phyloP scores from a whole-genome alignment of 1,284 basidiomycete genomes.

The Ganoderma resinaceum region DNA sequence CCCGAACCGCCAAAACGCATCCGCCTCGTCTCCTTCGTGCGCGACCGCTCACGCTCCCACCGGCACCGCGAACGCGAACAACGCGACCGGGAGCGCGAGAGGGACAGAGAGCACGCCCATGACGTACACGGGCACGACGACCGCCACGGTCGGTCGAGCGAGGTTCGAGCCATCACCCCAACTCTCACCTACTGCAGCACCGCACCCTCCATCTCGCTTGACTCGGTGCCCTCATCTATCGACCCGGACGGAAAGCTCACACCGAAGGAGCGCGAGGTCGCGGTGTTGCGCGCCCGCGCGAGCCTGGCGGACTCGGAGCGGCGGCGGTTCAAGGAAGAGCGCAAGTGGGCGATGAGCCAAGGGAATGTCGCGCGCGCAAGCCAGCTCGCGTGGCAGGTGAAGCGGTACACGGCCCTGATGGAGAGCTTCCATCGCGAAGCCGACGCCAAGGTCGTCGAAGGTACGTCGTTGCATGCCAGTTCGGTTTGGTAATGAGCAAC shows the following conservation, averaged over 20 bases:
- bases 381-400: conserved; percentile 83
- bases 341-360: conserved; percentile 81
- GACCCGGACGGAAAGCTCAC: conserved; percentile 64
- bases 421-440: conserved; percentile 82
- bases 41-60: conserved; percentile 29
- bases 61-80: conserved; percentile 33
- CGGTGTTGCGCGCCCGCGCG: conserved; percentile 73
- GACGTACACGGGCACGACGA: conserved; percentile 19
- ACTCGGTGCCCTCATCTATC: conserved; percentile 65
- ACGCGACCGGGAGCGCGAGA: conserved; percentile 26
- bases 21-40: conserved; percentile 39
- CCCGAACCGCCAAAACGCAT: conserved; percentile 38
- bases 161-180: conserved; percentile 38
- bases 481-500: background rate
- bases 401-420: conserved; percentile 78
- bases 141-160: conserved; percentile 33
- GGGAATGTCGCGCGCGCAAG: conserved; percentile 75
- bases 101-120: conserved; percentile 15
- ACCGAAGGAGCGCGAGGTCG: conserved; percentile 74
- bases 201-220: conserved; percentile 42
- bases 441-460: conserved; percentile 73
- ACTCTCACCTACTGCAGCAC: conserved; percentile 39
- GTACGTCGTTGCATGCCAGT: conserved; percentile 44
- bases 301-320: conserved; percentile 82
- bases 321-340: conserved; percentile 80